Percentiles rank a stretch among this genome's conserved stretches.
phyloP scores from a whole-genome alignment of 108 stramenopile species.

The Discostella pseudostelligera region DNA sequence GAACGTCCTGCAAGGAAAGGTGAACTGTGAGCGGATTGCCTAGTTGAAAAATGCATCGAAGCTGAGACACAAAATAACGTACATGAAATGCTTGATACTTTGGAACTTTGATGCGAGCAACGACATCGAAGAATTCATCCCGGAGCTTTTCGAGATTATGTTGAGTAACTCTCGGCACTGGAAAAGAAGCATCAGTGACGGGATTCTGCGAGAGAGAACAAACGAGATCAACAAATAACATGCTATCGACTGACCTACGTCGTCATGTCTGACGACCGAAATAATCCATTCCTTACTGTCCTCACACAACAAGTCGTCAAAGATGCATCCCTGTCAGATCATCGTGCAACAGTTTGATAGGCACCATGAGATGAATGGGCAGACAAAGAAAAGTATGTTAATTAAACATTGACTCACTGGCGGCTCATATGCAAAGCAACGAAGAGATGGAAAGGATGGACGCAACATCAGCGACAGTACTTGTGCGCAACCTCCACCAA shows the following conservation, averaged over 20 bases:
- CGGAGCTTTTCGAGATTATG: slow-evolving; percentile 43
- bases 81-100: slow-evolving; percentile 32
- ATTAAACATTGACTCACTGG: slow-evolving; percentile 41
- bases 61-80: not conserved
- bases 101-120: slow-evolving; percentile 41
- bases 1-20: slow-evolving; percentile 14
- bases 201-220: not conserved
- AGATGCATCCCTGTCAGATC: slow-evolving; percentile 4
- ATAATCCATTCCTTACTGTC: slow-evolving; percentile 5
- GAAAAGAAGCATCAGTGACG: not conserved
- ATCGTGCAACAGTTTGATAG: not conserved
- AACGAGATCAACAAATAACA: not conserved
- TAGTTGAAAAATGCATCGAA: not conserved
- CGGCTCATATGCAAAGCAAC: slow-evolving; percentile 57
- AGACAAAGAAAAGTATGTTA: not conserved
- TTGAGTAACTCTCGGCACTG: slow-evolving; percentile 44
- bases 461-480: slow-evolving; percentile 57
- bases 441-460: slow-evolving; percentile 48
- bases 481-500: slow-evolving; percentile 69
- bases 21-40: not conserved
- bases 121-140: slow-evolving; percentile 47
- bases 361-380: slow-evolving; percentile 6
- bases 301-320: slow-evolving; percentile 8
- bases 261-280: slow-evolving; percentile 9
- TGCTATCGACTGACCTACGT: slow-evolving; percentile 9